A percentile compares a stretch with the other conserved stretches of the same genome.
phyloP scores from a whole-genome alignment of 768 basidiomycete species.

The Hygrophorus pudorinus region DNA sequence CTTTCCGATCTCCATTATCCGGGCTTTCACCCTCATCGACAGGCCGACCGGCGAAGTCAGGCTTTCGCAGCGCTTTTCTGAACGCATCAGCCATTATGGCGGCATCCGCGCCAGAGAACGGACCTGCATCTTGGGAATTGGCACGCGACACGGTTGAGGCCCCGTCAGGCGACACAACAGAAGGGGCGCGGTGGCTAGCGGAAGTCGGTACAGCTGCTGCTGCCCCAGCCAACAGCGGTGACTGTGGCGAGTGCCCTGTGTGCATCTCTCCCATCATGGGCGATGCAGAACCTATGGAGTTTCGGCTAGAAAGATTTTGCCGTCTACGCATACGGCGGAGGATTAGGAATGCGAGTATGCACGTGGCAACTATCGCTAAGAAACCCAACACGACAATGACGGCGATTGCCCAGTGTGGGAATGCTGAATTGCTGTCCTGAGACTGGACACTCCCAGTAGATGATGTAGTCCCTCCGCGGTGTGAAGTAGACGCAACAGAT shows the following conservation, averaged over 20 bases:
- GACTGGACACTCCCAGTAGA: constrained; percentile 43
- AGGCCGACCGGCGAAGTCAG: constrained; percentile 66
- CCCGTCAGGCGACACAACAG: constrained; percentile 53
- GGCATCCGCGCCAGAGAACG: constrained; percentile 78
- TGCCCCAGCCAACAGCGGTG: constrained; percentile 35
- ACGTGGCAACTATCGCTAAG: constrained; percentile 64
- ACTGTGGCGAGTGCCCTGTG: constrained; percentile 30
- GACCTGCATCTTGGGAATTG: constrained; percentile 52
- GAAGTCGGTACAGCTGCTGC: constrained; percentile 9
- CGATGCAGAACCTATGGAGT: constrained; percentile 69
- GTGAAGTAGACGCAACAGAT: constrained; percentile 37
- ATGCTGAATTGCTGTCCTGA: constrained; percentile 26
- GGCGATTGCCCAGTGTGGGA: constrained; percentile 89
- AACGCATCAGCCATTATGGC: constrained; percentile 93
- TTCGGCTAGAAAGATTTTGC: constrained; percentile 41
- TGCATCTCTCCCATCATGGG: constrained; percentile 69
- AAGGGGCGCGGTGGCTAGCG: constrained; percentile 23
- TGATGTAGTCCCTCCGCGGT: constrained; percentile 25
- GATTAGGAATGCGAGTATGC: constrained; percentile 63
- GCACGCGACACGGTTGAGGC: constrained; percentile 61
- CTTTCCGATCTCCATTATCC: constrained; percentile 29
- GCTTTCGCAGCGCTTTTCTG: constrained; percentile 78
- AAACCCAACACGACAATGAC: constrained; percentile 82
- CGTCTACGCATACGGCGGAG: constrained; percentile 56
- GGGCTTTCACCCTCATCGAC: constrained; percentile 66